Base-by-base conservation (phyloP, 2,329 filamentous ascomycete species). In the Paracoccidioides brasiliensis region DNA sequence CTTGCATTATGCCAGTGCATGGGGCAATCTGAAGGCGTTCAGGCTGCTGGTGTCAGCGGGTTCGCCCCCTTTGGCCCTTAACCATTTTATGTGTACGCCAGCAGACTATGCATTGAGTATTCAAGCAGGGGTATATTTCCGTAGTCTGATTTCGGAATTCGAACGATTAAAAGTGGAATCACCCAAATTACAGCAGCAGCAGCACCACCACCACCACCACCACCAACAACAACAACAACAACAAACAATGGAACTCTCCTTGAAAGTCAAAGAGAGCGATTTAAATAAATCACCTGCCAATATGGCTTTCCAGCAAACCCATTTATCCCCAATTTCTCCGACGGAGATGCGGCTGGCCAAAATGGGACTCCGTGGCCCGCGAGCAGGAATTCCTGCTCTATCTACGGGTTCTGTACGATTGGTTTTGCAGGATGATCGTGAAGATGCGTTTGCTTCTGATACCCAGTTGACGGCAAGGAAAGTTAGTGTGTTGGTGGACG, bases 101-200 rank as follows among this genome's bases (percentile, higher is more conserved):
- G 78, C 90, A n/a, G 82, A 84, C 15, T 95, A 95, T 69, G 88
- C 84, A 59, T 82, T 86, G 12, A 91, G 86, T 0, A 84, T 89
- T 6, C 85, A 89, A 66, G 87, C 88, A 1, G 88, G 94, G 70
- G 85, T 90, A 0, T 93, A 94, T 66, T 83, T 93, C 59, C 88
- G 87, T 70, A 82, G 81, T 12, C 71, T 95, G 54, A 82, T 93
- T 4, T 78, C 78, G 0, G 88, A 93, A 63, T 60, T 51, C 42
- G 57, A 57, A n/a, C 53, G 52, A 22, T 48, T 44, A 33, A 57
- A 55, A 40, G 54, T 33, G 5, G 57, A 54, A 15, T 44, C 37
- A 28, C 50, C 41, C 5, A 46, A 58, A 52, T 35, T 55, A 40
- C 54, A 55, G 3, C 43, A 30, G 30, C 44, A 56, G n/a, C n/a